phyloP scores from a whole-genome alignment of 305 asterid genomes.

The Lippia alba region DNA sequence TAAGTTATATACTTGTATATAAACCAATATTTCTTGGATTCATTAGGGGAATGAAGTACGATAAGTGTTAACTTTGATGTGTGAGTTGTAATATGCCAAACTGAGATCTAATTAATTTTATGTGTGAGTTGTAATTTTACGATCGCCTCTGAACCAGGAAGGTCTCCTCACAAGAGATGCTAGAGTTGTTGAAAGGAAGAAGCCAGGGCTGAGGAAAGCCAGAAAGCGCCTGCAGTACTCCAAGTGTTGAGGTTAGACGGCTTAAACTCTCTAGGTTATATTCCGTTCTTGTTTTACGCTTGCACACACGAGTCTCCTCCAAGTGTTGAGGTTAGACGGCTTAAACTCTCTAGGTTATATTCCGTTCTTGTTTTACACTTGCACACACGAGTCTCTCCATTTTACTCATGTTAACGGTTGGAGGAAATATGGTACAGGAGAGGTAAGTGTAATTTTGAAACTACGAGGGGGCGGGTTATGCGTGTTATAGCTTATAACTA shows the following conservation, averaged over 20 bases:
- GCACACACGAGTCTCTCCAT: too few species aligned
- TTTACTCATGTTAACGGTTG: too few species aligned
- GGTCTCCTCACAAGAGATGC: conserved; percentile 88
- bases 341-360: too few species aligned
- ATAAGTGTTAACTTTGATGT: not conserved
- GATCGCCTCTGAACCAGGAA: conserved; percentile 72
- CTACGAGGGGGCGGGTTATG: too few species aligned
- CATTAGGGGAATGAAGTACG: too few species aligned
- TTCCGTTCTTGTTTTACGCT: too few species aligned
- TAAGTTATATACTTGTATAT: not conserved
- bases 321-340: conserved; percentile 65
- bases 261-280: too few species aligned
- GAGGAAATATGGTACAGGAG: too few species aligned
- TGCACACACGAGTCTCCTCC: conserved; percentile 40
- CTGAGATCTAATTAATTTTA: conserved; percentile 1
- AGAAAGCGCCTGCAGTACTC: conserved; percentile 90
- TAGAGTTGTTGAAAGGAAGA: conserved; percentile 91
- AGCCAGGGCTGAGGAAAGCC: conserved; percentile 84
- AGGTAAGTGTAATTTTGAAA: too few species aligned
- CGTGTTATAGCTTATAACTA: too few species aligned
- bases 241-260: conserved; percentile 65
- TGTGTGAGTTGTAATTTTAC: too few species aligned
- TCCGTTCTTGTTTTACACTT: too few species aligned
- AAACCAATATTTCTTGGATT: conserved; percentile 12
- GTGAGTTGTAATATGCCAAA: conserved; percentile 12